Evolutionary conservation across 1,139 yeast species (phyloP).

Genomic region (Chernovozyma sophiae-reginae): DNA sequence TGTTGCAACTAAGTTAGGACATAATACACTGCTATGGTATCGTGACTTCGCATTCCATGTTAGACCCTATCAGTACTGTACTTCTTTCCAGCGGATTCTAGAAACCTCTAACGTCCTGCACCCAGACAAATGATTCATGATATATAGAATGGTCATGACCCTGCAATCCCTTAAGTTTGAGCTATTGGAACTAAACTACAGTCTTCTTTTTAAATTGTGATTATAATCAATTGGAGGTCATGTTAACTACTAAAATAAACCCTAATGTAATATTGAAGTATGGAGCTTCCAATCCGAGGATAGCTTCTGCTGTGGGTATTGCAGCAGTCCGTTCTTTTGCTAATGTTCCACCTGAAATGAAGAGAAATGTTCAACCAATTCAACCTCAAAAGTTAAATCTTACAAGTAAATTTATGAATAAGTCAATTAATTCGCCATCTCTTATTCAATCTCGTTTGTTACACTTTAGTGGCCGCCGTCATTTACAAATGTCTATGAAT

Average conservation of each 20-base stretch:
- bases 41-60: too few species aligned
- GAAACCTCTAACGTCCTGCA: too few species aligned
- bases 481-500: constrained; percentile 19
- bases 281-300: not conserved
- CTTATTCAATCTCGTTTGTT: not conserved
- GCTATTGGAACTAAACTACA: too few species aligned
- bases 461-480: not conserved
- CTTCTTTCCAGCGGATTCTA: too few species aligned
- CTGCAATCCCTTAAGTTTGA: too few species aligned
- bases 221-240: not conserved
- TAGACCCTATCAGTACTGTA: too few species aligned
- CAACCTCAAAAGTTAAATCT: not conserved
- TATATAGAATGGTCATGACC: too few species aligned
- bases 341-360: not conserved
- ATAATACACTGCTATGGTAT: too few species aligned
- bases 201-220: not conserved
- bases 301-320: not conserved
- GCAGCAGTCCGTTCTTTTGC: not conserved
- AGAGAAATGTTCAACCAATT: not conserved
- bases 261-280: not conserved
- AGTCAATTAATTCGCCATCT: not conserved
- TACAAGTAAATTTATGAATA: not conserved
- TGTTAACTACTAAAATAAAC: not conserved
- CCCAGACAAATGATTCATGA: too few species aligned
- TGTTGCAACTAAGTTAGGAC: too few species aligned